These are phyloP conservation scores for Dissophora ornata DNA, from an alignment of 192 early-diverging fungal species.

Conservation along the genomic window DNA sequence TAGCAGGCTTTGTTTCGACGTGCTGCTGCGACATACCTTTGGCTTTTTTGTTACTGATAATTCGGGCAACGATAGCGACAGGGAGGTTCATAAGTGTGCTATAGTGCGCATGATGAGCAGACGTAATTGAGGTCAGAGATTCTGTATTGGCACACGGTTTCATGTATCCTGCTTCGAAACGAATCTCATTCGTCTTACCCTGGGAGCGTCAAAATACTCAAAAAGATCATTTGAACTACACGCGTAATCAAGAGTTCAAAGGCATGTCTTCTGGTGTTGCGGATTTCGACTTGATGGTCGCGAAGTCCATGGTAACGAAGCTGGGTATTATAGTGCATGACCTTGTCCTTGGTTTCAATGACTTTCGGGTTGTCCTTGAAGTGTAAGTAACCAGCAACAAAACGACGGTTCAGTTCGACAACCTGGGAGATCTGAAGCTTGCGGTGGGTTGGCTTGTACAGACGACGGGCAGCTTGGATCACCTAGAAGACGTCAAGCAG, in stretches of 20 bases:
- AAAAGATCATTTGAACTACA: slow-evolving; percentile 72
- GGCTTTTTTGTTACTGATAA: slow-evolving; percentile 66
- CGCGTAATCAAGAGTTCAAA: slow-evolving; percentile 78
- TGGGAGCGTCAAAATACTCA: slow-evolving; percentile 85
- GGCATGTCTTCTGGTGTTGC: slow-evolving; percentile 73
- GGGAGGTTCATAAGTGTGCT: slow-evolving; percentile 69
- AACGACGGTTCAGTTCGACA: slow-evolving; percentile 90
- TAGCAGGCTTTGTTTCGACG: too few relatives aligned
- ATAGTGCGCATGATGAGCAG: background rate
- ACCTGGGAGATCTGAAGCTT: slow-evolving; percentile 87
- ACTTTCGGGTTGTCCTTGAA: slow-evolving; percentile 88
- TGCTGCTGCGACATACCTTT: too few relatives aligned
- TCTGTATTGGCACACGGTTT: too few relatives aligned
- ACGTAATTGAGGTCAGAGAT: too few relatives aligned
- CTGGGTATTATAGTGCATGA: slow-evolving; percentile 88
- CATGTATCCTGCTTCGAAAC: too few relatives aligned
- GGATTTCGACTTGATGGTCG: slow-evolving; percentile 95
- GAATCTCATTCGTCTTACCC: slow-evolving; percentile 65
- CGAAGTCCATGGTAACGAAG: slow-evolving; percentile 93
- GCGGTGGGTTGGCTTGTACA: slow-evolving; percentile 90
- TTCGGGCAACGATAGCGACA: slow-evolving; percentile 63
- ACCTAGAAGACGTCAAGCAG: too few relatives aligned
- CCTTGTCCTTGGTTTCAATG: slow-evolving; percentile 77
- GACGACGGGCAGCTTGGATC: slow-evolving; percentile 91
- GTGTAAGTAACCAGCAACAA: slow-evolving; percentile 83